Conservation (phyloP, 2,329 filamentous ascomycete genomes). For the Periconia macrospinosa region DNA sequence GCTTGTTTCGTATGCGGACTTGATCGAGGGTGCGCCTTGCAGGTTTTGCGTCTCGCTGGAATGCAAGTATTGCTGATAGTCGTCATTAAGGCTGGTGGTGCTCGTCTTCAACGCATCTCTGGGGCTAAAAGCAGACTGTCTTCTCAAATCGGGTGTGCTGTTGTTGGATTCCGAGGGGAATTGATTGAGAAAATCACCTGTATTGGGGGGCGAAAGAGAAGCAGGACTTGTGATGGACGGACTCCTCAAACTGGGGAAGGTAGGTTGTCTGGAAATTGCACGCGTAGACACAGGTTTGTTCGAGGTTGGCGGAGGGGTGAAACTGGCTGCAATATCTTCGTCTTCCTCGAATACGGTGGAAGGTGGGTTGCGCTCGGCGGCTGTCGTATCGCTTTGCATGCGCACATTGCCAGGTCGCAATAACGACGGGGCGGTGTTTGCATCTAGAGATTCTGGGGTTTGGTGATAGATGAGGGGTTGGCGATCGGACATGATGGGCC, state of each 20-base stretch:
- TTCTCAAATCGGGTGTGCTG: slow-evolving; percentile 37
- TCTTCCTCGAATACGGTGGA: slow-evolving; percentile 34
- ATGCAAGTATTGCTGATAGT: slow-evolving; percentile 35
- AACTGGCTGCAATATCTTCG: slow-evolving; percentile 31
- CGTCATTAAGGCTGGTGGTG: slow-evolving; percentile 20
- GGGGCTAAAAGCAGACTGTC: slow-evolving; percentile 32
- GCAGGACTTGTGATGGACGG: slow-evolving; percentile 21
- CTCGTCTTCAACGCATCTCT: slow-evolving; percentile 24
- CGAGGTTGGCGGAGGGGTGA: slow-evolving; percentile 10
- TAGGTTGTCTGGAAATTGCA: slow-evolving; percentile 21
- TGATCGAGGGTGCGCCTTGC: slow-evolving; percentile 30
- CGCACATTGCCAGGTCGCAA: slow-evolving; percentile 41
- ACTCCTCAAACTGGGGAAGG: slow-evolving; percentile 14
- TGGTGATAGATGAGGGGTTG: slow-evolving; percentile 31
- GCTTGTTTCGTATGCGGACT: slow-evolving; percentile 36
- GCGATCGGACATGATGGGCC: slow-evolving; percentile 32
- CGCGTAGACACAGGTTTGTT: slow-evolving; percentile 24
- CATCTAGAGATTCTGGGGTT: not conserved
- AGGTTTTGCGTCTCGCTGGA: slow-evolving; percentile 24
- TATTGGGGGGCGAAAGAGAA: slow-evolving; percentile 27
- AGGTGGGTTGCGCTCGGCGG: slow-evolving; percentile 30
- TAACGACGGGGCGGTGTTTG: slow-evolving; percentile 19
- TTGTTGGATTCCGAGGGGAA: slow-evolving; percentile 30
- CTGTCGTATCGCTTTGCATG: slow-evolving; percentile 38
- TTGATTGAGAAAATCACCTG: slow-evolving; percentile 29